Evolutionary conservation across 2,329 filamentous ascomycete genomes (phyloP).

Genomic region (Ceratocystiopsis brevicomis): DNA sequence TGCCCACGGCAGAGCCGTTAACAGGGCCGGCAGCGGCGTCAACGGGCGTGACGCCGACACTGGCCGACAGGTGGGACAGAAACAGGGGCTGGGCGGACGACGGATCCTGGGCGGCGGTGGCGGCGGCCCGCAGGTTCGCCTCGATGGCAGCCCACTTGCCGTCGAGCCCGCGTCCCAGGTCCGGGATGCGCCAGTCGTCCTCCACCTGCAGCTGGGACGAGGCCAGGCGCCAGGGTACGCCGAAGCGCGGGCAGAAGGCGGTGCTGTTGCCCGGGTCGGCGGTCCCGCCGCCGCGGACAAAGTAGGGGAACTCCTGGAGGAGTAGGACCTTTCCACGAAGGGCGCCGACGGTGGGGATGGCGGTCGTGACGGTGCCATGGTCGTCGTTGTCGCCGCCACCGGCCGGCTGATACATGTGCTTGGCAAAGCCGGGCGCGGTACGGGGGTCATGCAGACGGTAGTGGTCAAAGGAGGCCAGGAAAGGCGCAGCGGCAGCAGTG

Average conservation of each 20-base stretch:
- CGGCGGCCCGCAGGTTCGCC: conserved; percentile 20
- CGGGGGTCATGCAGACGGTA: conserved; percentile 18
- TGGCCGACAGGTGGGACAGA: conserved; percentile 28
- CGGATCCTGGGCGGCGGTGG: conserved; percentile 13
- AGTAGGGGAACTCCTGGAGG: conserved; percentile 26
- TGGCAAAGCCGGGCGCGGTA: conserved; percentile 17
- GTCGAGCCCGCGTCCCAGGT: conserved; percentile 21
- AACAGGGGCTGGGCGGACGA: conserved; percentile 15
- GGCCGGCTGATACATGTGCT: conserved; percentile 16
- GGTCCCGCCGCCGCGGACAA: not conserved
- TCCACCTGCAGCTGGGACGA: conserved; percentile 26
- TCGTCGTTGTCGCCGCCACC: conserved; percentile 11
- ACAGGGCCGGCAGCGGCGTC: conserved; percentile 29
- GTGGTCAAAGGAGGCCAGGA: conserved; percentile 25
- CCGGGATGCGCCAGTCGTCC: conserved; percentile 26
- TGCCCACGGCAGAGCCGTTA: conserved; percentile 22
- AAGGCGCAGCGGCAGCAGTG: conserved; percentile 11
- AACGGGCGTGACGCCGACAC: conserved; percentile 28
- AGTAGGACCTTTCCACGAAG: conserved; percentile 27
- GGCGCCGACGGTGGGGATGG: conserved; percentile 24
- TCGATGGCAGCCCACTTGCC: conserved; percentile 28
- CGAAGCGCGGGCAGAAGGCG: conserved; percentile 15
- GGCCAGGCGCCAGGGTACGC: conserved; percentile 23
- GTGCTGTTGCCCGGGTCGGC: not conserved
- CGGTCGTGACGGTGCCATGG: conserved; percentile 3